These are phyloP conservation scores for Cercophora sp. DNA, from an alignment of 495 filamentous ascomycete genomes.

Conservation along the genomic window DNA sequence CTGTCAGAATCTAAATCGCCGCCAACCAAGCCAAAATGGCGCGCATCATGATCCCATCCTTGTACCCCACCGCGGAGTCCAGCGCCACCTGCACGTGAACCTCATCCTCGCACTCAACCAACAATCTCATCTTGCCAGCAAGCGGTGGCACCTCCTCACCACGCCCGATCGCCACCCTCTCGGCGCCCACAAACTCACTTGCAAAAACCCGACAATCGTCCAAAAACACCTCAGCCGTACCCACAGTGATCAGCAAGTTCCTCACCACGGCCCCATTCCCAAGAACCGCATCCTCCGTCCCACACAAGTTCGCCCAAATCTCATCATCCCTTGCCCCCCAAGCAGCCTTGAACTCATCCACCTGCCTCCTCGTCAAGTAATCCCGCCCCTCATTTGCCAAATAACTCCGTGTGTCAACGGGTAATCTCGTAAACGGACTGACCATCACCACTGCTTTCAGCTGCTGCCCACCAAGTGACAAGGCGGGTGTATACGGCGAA, in stretches of 20 bases:
- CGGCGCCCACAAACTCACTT: background rate
- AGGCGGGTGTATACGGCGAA: background rate
- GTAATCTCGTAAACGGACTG: conserved; percentile 13
- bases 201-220: conserved; percentile 17
- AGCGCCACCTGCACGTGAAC: conserved; percentile 20
- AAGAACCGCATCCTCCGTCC: conserved; percentile 3
- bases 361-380: conserved; percentile 12
- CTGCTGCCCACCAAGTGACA: background rate
- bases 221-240: conserved; percentile 19
- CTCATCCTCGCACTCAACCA: conserved; percentile 20
- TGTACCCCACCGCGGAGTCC: conserved; percentile 15
- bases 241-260: conserved; percentile 15
- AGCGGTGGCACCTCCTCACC: background rate
- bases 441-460: conserved; percentile 11
- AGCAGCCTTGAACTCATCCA: conserved; percentile 1
- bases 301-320: conserved; percentile 20
- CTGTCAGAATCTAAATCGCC: too few relatives aligned
- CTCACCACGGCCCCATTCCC: conserved; percentile 6
- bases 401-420: background rate
- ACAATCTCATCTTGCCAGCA: conserved; percentile 3
- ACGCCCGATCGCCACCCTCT: background rate
- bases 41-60: conserved; percentile 12
- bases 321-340: conserved; percentile 10
- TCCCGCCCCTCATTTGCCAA: conserved; percentile 7
- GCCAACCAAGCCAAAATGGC: conserved; percentile 15